Percentiles rank a stretch among this genome's conserved stretches.
These are phyloP conservation scores for Irpex lacteus DNA, from an alignment of 1,284 basidiomycete species.

Conservation along the genomic window DNA sequence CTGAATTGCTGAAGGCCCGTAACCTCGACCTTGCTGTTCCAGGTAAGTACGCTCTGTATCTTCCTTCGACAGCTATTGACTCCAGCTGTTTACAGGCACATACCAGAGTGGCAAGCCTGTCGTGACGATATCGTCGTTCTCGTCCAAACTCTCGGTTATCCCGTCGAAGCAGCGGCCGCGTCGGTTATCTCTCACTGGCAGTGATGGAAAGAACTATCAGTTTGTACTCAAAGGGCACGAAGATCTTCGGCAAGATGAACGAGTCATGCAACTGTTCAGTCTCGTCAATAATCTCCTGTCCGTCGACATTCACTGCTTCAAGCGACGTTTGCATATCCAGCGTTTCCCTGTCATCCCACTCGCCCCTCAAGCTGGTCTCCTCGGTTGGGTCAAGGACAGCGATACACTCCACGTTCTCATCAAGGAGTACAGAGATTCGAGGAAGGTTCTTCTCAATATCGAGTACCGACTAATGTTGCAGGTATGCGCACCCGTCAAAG, in stretches of 20 bases:
- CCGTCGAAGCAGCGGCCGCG: constrained; percentile 98
- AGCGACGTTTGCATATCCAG: constrained; percentile 94
- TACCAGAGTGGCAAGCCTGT: constrained; percentile 90
- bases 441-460: constrained; percentile 97
- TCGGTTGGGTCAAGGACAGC: constrained; percentile 96
- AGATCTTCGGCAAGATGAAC: constrained; percentile 97
- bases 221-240: constrained; percentile 98
- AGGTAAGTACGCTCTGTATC: constrained; percentile 46
- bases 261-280: constrained; percentile 99
- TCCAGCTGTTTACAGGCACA: constrained; percentile 56
- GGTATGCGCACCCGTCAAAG: constrained; percentile 39
- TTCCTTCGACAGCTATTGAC: not conserved
- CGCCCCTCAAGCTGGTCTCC: constrained; percentile 92
- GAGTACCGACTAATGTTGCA: constrained; percentile 98
- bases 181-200: constrained; percentile 85
- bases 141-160: constrained; percentile 88
- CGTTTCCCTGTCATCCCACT: constrained; percentile 93
- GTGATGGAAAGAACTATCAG: constrained; percentile 92
- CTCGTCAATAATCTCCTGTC: constrained; percentile 95
- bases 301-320: constrained; percentile 94
- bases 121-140: constrained; percentile 82
- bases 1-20: constrained; percentile 84
- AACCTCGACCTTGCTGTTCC: constrained; percentile 95
- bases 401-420: constrained; percentile 99
- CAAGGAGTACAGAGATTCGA: constrained; percentile 90